Base-by-base conservation (phyloP, 768 basidiomycete species). In the Mycena alexandri region DNA sequence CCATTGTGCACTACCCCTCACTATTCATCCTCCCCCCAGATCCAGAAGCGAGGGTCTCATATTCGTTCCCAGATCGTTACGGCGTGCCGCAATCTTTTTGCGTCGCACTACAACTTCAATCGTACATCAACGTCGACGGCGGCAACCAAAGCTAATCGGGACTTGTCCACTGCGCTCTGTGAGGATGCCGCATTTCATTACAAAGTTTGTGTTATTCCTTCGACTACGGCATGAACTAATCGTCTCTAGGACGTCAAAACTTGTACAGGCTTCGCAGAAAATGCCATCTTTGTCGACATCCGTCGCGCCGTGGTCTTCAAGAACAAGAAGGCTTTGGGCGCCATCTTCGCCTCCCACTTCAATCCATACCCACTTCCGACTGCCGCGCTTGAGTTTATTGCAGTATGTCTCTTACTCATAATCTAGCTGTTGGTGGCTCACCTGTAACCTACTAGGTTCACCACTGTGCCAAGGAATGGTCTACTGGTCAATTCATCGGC, bases 321-420 rank as follows among this genome's bases (percentile, higher is more conserved):
- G 24, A 24, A 57, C 47, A 57, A 57, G 21, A 12, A 25, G 3
- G 38, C 46, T 1, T 4, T 64, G 3, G 63, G 46, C 38, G 34
- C 14, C 0, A 33, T 58, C 47, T 58, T 57, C 25, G n/a, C 47
- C 1, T 42, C 48, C 47, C 25, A 24, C 29, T 64, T 64, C 41
- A 33, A 50, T 10, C 63, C n/a, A 1, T 50, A 43, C 22, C 63
- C 55, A 3, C 16, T 44, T 22, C 1, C 7, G 14, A 5, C 11
- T 16, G 17, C 47, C 36, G 63, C 63, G 5, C 16, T 57, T 3
- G 63, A 64, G 2, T 64, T 64, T 24, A 6, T 47, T 4, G 48
- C 17, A 0, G 63, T 64, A 24, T 13, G 55, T 54, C 25, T 46
- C 24, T 19, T 14, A 38, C 14, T 38, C 38, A 3, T 38, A 38